phyloP scores from a whole-genome alignment of 2,329 filamentous ascomycete genomes.

The Botrytis fragariae region DNA sequence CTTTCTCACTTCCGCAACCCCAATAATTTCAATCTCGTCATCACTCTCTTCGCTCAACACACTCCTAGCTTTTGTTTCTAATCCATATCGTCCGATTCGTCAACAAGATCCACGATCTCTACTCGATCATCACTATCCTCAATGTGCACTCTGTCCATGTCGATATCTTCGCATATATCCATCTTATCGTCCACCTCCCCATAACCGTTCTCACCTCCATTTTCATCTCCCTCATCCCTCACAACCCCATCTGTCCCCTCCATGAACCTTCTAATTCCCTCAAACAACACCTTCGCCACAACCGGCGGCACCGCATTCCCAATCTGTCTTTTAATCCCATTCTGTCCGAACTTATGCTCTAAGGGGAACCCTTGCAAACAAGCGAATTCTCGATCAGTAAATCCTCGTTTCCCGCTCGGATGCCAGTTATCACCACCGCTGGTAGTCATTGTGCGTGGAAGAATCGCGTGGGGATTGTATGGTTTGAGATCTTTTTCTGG shows the following conservation, averaged over 20 bases:
- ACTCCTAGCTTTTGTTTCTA: no score
- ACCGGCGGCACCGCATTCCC: slow-evolving; percentile 75
- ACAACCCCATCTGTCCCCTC: slow-evolving; percentile 31
- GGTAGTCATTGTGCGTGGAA: slow-evolving; percentile 62
- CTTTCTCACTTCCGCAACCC: not conserved
- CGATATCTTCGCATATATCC: not conserved
- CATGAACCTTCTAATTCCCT: slow-evolving; percentile 42
- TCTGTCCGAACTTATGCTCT: slow-evolving; percentile 53
- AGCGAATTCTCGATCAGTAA: slow-evolving; percentile 65
- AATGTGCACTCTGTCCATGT: not conserved
- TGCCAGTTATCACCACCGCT: slow-evolving; percentile 63
- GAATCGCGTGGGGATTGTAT: slow-evolving; percentile 48
- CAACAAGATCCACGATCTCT: not conserved
- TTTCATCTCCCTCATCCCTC: slow-evolving; percentile 31
- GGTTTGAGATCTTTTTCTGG: slow-evolving; percentile 29
- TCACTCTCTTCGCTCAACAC: not conserved
- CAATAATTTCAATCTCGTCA: not conserved
- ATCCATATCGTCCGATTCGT: not conserved
- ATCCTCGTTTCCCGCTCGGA: slow-evolving; percentile 59
- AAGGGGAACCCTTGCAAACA: slow-evolving; percentile 67
- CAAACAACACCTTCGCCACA: slow-evolving; percentile 47
- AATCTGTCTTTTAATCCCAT: slow-evolving; percentile 59
- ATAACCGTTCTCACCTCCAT: not conserved
- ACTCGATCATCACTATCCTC: not conserved
- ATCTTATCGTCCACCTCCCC: not conserved